A percentile compares a stretch with the other conserved stretches of the same genome.
Conservation (phyloP, 176 grass and related monocot genomes). For the Themeda triandra region DNA sequence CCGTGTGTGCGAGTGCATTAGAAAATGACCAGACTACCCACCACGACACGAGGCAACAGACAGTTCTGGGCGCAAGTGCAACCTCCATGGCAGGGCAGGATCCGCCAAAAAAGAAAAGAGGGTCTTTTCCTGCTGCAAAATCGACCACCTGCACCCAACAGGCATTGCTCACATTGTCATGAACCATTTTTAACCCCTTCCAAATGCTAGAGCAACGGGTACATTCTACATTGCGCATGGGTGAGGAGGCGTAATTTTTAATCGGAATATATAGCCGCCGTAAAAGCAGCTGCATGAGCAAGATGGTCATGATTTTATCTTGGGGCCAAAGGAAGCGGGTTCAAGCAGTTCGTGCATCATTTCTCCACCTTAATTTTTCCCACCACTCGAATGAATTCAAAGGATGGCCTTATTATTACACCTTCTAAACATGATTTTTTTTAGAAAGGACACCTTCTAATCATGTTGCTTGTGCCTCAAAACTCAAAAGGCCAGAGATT, state of each 20-base stretch:
- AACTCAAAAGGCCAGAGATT: neutral
- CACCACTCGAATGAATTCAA: neutral
- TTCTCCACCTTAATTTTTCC: neutral
- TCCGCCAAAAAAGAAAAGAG: neutral
- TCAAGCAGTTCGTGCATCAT: neutral
- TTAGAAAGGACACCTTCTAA: neutral
- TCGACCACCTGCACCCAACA: neutral
- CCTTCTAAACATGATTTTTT: no score
- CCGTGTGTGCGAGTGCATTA: neutral
- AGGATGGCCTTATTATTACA: neutral
- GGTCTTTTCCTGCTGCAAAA: neutral
- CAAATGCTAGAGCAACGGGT: neutral
- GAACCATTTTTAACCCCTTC: neutral
- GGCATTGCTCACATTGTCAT: neutral
- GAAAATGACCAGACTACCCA: neutral
- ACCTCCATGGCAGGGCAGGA: neutral
- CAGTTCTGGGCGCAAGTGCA: no score
- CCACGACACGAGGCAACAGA: no score
- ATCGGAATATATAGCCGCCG: no score
- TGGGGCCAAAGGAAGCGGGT: constrained; percentile 20
- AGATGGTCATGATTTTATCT: constrained; percentile 11
- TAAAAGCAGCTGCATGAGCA: neutral
- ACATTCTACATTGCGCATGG: neutral
- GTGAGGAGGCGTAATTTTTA: no score
- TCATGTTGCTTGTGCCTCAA: neutral